Evolutionary conservation across 2,329 filamentous ascomycete species (phyloP).

Genomic region (Alternaria ethzedia): DNA sequence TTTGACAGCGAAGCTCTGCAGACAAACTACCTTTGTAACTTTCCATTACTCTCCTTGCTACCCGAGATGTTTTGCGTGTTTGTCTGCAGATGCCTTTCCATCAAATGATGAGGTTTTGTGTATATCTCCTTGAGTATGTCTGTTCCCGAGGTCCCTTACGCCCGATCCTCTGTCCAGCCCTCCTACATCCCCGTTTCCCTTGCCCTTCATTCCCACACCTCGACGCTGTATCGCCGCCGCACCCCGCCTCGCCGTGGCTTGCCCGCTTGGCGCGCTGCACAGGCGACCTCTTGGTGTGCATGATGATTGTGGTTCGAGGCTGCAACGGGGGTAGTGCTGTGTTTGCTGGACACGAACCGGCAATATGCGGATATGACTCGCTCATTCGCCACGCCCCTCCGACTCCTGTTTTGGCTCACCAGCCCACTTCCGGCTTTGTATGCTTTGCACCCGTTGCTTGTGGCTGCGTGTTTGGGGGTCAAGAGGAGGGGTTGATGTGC

Average conservation of each 20-base stretch:
- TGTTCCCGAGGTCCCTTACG: constrained; percentile 52
- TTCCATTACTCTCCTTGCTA: constrained; percentile 2
- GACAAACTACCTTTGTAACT: background rate
- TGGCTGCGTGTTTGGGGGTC: constrained; percentile 43
- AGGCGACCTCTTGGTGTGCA: constrained; percentile 17
- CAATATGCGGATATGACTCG: constrained; percentile 52
- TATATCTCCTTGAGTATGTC: constrained; percentile 50
- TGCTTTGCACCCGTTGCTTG: constrained; percentile 44
- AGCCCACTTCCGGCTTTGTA: constrained; percentile 37
- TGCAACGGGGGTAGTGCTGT: constrained; percentile 32
- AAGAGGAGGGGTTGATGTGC: constrained; percentile 36
- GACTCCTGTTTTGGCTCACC: constrained; percentile 34
- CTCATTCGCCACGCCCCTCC: constrained; percentile 45
- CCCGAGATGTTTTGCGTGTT: constrained; percentile 2
- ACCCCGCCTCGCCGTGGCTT: constrained; percentile 47
- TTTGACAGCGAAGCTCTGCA: constrained; percentile 20
- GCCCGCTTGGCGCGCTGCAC: constrained; percentile 38
- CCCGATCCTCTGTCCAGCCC: constrained; percentile 50
- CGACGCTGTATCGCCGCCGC: constrained; percentile 29
- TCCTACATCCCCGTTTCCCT: constrained; percentile 41
- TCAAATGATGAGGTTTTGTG: constrained; percentile 35
- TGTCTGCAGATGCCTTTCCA: constrained; percentile 19
- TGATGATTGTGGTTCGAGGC: constrained; percentile 27
- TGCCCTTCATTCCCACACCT: constrained; percentile 24
- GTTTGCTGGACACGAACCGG: constrained; percentile 46